Evolutionary conservation across 495 filamentous ascomycete genomes (phyloP), one percentile per base, ranked within the genome.

Genomic region (Parathielavia appendiculata): DNA sequence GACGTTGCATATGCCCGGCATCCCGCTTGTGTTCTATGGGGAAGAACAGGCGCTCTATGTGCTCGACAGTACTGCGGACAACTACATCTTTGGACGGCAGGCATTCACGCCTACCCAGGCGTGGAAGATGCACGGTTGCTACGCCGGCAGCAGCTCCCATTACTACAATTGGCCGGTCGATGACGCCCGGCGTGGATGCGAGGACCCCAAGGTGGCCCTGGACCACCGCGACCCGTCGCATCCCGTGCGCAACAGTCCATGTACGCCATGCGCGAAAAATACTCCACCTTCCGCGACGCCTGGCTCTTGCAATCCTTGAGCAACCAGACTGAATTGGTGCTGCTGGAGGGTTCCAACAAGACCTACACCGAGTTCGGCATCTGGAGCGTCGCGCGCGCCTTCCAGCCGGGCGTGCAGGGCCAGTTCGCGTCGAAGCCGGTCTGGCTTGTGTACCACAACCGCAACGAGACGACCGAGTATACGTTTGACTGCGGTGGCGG

Each of bases 151-250:
- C n/a, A n/a, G n/a, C n/a, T n/a, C n/a, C n/a, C 80, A 86, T 53
- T 87, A 86, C 64, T 73, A 72, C 48, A 64, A 84, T 17, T 84
- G 81, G 75, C 84, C 84, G 0, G 72, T 88, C 32, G 75, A 79
- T 9, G 26, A 75, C 26, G 82, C 80, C 1, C 65, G 73, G 1
- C 39, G 75, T 32, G 86, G 84, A 7, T 90, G 86, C 60, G 47
- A 83, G 10, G 86, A 90, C 59, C 72, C 78, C 6, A 54, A 61
- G 2, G 78, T 82, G 46, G 79, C 76, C 17, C 81, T 81, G 41
- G 86, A 90, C 63, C 86, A 90, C 64, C 79, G 86, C 11, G 84
- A 90, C 67, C 84, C 86, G 0, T 80, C 86, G 82, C 86, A 55
- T n/a, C 83, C 82, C 3, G 61, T 89, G 23, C 76, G 84, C 48